Evolutionary conservation across 2,329 filamentous ascomycete species (phyloP), one percentile per base, ranked within the genome.

Genomic region (Phyllosticta ampelicida): DNA sequence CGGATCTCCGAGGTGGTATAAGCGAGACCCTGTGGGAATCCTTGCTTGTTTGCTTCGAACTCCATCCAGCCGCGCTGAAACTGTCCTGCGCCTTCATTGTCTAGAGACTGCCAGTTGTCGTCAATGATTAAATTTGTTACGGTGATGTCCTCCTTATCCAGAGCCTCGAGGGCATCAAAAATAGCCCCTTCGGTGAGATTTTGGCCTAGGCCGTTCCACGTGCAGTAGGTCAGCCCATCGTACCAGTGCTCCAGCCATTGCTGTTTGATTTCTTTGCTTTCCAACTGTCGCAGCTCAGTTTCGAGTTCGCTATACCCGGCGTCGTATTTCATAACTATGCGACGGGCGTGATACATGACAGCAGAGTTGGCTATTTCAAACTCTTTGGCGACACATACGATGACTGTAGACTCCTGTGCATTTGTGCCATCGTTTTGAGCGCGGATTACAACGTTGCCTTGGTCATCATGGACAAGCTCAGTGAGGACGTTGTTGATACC

Each of bases 161-260:
- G 75, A 1, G 80, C 78, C 60, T 90, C 83, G 0, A 97, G 76
- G 1, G 91, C 90, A 48, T 83, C 72, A 11, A 90, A 76, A 13
- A 99, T 82, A 65, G 90, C 95, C 19, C 89, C 78, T 61, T 92
- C 88, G 0, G 86, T 94, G 30, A 99, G 77, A 51, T 85, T 76
- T 65, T 95, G 89, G 0, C 94, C 94, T 0, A 99, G 77, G 0
- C 85, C 87, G 67, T 97, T 99, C 94, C 94, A 99, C 0, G 94
- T 99, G 70, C 94, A 99, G 68, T 94, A 99, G 0, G 90, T 89
- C 44, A 99, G 76, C 0, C 90, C 90, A 70, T 97, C 94, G 67
- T 91, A 91, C 90, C 91, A 96, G 60, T 88, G 84, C 62, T 94
- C 84, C 53, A 89, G 75, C 90, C 90, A 96, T 67, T 84, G 72